Conservation (phyloP, 2,329 filamentous ascomycete genomes). For the Dothiorella sarmentorum region DNA sequence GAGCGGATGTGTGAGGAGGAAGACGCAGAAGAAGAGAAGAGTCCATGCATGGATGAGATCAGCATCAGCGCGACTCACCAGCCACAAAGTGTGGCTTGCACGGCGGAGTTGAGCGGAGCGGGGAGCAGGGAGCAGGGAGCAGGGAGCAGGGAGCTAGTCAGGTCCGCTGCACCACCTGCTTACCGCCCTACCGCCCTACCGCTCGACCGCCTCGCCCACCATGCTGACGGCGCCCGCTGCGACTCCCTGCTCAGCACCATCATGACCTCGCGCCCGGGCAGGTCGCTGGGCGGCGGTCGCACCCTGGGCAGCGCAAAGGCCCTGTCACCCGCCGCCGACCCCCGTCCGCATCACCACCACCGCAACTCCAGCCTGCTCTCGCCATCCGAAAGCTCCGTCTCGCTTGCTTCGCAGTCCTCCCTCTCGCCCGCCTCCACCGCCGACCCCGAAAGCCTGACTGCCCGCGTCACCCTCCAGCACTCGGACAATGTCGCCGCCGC, state of each 20-base stretch:
- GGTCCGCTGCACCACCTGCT: constrained; percentile 16
- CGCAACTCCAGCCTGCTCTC: constrained; percentile 52
- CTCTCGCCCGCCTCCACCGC: constrained; percentile 67
- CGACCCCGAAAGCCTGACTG: constrained; percentile 72
- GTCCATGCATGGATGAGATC: constrained; percentile 14
- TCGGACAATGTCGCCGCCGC: constrained; percentile 53
- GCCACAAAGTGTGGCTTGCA: background rate
- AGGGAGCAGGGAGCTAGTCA: too few species aligned
- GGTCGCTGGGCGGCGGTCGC: constrained; percentile 81
- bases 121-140: too few species aligned
- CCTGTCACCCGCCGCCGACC: constrained; percentile 62
- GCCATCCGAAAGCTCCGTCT: constrained; percentile 70
- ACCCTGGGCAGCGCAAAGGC: constrained; percentile 83
- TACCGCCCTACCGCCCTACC: too few species aligned
- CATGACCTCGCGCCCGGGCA: constrained; percentile 69
- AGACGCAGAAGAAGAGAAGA: background rate
- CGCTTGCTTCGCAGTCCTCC: constrained; percentile 72
- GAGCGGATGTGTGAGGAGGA: constrained; percentile 19
- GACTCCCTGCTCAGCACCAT: constrained; percentile 15
- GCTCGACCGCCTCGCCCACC: constrained; percentile 15
- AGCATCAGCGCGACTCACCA: background rate
- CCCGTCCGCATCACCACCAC: constrained; percentile 36
- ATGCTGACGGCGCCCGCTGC: constrained; percentile 16
- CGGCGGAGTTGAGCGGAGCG: background rate
- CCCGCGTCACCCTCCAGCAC: constrained; percentile 71